phyloP scores from a whole-genome alignment of 2,329 filamentous ascomycete genomes.

The Clonostachys byssicola region DNA sequence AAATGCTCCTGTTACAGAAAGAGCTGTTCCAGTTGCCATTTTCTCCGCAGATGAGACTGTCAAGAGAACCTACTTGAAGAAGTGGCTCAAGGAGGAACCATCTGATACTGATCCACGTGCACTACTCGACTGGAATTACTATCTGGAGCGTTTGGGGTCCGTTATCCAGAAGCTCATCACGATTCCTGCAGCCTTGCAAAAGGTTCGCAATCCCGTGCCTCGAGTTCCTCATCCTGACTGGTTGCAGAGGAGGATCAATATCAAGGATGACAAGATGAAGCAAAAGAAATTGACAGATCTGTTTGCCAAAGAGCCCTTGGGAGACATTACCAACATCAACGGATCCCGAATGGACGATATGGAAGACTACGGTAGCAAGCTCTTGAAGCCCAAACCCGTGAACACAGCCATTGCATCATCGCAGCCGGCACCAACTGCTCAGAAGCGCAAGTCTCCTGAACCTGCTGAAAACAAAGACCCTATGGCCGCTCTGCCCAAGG shows the following conservation, averaged over 20 bases:
- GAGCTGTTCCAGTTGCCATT: conserved; percentile 92
- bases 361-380: conserved; percentile 73
- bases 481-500: conserved; percentile 74
- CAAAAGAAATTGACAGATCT: conserved; percentile 98
- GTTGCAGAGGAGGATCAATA: conserved; percentile 88
- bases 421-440: conserved; percentile 37
- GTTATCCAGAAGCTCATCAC: conserved; percentile 99
- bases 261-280: conserved; percentile 96
- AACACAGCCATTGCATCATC: conserved; percentile 52
- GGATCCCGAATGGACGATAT: conserved; percentile 59
- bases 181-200: conserved; percentile 93
- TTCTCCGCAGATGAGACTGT: conserved; percentile 89
- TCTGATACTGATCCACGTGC: conserved; percentile 84
- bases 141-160: conserved; percentile 89
- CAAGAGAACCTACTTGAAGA: conserved; percentile 85
- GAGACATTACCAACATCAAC: conserved; percentile 66
- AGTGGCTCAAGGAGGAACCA: conserved; percentile 94
- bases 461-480: conserved; percentile 67
- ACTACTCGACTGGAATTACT: conserved; percentile 96
- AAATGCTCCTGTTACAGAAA: conserved; percentile 88
- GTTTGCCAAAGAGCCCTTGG: conserved; percentile 68
- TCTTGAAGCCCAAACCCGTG: conserved; percentile 61
- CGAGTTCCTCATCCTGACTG: conserved; percentile 93
- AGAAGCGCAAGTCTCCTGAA: conserved; percentile 74
- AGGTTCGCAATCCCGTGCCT: conserved; percentile 90